A percentile compares a stretch with the other conserved stretches of the same genome.
Evolutionary conservation across 192 early-diverging fungal genomes (phyloP).

Genomic region (Rhizoclosmatium globosum): DNA sequence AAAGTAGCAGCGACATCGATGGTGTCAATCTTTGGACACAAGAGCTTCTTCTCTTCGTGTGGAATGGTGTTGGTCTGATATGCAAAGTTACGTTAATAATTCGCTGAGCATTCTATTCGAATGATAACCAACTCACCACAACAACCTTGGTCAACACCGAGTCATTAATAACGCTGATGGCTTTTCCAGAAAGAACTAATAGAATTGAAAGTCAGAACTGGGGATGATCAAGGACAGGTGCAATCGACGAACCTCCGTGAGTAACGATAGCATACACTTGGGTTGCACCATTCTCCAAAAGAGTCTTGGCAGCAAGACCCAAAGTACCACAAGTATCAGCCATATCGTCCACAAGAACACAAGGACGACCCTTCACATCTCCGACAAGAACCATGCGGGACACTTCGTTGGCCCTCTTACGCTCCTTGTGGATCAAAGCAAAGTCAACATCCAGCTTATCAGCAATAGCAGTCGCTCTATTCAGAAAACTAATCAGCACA

Average conservation of each 20-base stretch:
- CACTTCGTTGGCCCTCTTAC: constrained; percentile 75
- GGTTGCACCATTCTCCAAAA: constrained; percentile 89
- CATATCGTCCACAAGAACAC: constrained; percentile 98
- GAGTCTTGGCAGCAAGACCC: constrained; percentile 85
- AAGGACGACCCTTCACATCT: constrained; percentile 89
- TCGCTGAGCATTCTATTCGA: background rate
- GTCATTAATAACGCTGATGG: constrained; percentile 77
- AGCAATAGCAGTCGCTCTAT: constrained; percentile 83
- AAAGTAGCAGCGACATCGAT: constrained; percentile 90
- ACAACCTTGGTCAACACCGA: constrained; percentile 78
- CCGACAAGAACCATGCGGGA: constrained; percentile 93
- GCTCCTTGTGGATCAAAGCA: constrained; percentile 98
- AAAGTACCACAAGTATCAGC: constrained; percentile 97
- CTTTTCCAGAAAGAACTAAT: constrained; percentile 76
- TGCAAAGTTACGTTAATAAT: too few relatives aligned
- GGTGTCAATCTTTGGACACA: constrained; percentile 65
- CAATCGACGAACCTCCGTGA: constrained; percentile 77
- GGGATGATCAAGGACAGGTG: constrained; percentile 23
- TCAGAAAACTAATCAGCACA: background rate
- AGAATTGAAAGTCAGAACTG: background rate
- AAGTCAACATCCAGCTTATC: constrained; percentile 94
- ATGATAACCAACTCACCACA: constrained; percentile 49
- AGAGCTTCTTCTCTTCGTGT: constrained; percentile 50
- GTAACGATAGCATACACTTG: constrained; percentile 94
- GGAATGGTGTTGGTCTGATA: constrained; percentile 58